phyloP scores from a whole-genome alignment of 1,284 basidiomycete species.

The Rhodotorula sp. region DNA sequence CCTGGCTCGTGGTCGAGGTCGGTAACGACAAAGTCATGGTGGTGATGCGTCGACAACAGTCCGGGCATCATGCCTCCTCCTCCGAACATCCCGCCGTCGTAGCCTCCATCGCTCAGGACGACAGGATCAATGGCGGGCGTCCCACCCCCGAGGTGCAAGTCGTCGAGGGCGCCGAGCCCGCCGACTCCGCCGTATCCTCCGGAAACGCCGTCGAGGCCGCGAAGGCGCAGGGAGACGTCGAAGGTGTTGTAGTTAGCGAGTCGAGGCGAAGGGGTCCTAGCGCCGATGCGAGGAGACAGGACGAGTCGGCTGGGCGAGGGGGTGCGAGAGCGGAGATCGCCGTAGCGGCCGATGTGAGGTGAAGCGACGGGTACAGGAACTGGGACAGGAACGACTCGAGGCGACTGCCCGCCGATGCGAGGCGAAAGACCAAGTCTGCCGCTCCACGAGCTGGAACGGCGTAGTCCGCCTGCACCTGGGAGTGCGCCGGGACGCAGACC shows the following conservation, averaged over 20 bases:
- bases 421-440: neutral
- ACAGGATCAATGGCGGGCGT: conserved; percentile 5
- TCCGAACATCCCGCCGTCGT: neutral
- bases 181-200: neutral
- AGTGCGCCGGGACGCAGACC: neutral
- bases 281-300: neutral
- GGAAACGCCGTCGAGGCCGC: neutral
- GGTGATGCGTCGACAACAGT: neutral
- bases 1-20: conserved; percentile 7
- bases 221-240: conserved; percentile 10
- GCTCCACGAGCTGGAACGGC: conserved; percentile 4
- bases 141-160: neutral
- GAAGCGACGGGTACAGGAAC: neutral
- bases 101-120: neutral
- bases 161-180: conserved; percentile 13
- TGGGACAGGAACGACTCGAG: neutral
- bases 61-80: conserved; percentile 1
- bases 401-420: neutral
- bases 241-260: conserved; percentile 27
- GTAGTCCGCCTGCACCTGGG: neutral
- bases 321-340: neutral
- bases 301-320: neutral
- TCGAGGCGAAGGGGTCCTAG: neutral
- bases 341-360: neutral
- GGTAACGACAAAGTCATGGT: conserved; percentile 13